phyloP scores from a whole-genome alignment of 306 rosid genomes.

The Datisca glomerata region DNA sequence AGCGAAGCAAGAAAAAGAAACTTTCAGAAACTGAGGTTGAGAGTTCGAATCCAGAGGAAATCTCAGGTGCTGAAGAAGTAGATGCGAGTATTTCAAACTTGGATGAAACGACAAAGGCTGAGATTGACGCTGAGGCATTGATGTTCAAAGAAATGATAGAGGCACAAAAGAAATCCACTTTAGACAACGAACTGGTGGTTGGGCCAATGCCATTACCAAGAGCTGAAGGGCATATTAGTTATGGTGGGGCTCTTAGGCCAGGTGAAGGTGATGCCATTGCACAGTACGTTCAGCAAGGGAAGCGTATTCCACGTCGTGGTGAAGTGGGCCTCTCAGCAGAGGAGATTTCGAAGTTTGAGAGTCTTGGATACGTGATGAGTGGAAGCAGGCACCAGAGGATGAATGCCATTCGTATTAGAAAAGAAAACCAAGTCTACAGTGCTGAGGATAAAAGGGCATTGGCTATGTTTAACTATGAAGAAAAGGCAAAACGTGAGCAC shows the following conservation, averaged over 20 bases:
- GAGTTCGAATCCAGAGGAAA: constrained; percentile 26
- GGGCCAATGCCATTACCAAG: constrained; percentile 92
- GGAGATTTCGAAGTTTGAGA: constrained; percentile 79
- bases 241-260: constrained; percentile 97
- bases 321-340: constrained; percentile 98
- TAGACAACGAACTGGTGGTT: constrained; percentile 61
- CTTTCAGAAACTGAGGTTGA: constrained; percentile 27
- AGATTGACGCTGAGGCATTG: constrained; percentile 43
- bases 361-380: constrained; percentile 91
- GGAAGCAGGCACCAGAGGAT: constrained; percentile 98
- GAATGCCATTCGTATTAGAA: constrained; percentile 96
- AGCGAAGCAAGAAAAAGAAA: constrained; percentile 23
- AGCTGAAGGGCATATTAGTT: constrained; percentile 96
- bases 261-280: constrained; percentile 99
- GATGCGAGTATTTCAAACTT: constrained; percentile 18
- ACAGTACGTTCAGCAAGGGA: constrained; percentile 95
- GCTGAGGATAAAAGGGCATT: constrained; percentile 95
- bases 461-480: constrained; percentile 95
- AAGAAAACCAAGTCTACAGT: constrained; percentile 97
- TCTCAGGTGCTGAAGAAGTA: constrained; percentile 28
- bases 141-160: constrained; percentile 58
- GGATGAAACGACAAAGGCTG: constrained; percentile 30
- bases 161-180: constrained; percentile 56
- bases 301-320: constrained; percentile 95
- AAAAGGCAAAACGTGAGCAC: constrained; percentile 84